Evolutionary conservation across 2,329 filamentous ascomycete genomes (phyloP).

Genomic region (Penicillium thymicola): DNA sequence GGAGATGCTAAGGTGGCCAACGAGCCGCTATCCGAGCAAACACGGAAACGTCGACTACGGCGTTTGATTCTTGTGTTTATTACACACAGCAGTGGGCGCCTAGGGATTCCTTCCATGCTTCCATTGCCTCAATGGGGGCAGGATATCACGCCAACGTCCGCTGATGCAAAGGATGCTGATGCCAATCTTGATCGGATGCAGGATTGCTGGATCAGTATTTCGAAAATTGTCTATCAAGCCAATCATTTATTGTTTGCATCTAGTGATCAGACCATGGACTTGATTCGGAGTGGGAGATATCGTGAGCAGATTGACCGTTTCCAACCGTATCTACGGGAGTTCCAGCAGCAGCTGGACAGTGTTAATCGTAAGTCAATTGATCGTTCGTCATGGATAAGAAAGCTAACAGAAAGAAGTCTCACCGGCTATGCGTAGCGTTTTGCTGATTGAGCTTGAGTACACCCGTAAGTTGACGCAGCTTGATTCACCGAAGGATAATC

Average conservation of each 20-base stretch:
- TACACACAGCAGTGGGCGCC: slow-evolving; percentile 85
- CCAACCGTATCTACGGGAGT: slow-evolving; percentile 71
- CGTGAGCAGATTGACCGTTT: slow-evolving; percentile 77
- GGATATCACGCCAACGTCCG: slow-evolving; percentile 34
- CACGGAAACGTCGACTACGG: slow-evolving; percentile 78
- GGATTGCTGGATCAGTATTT: slow-evolving; percentile 92
- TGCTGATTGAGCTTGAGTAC: slow-evolving; percentile 94
- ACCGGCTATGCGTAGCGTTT: slow-evolving; percentile 65
- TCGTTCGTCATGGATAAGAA: not conserved
- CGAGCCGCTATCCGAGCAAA: slow-evolving; percentile 57
- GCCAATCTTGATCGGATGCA: slow-evolving; percentile 56
- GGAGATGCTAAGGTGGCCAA: slow-evolving; percentile 64
- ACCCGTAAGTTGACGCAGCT: slow-evolving; percentile 59
- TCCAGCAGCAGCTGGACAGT: slow-evolving; percentile 79
- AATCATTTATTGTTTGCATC: slow-evolving; percentile 88
- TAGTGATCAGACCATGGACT: slow-evolving; percentile 78
- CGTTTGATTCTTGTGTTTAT: slow-evolving; percentile 85
- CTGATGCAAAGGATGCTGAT: slow-evolving; percentile 31
- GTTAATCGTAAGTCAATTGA: slow-evolving; percentile 51
- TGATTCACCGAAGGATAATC: not conserved
- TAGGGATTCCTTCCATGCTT: slow-evolving; percentile 93
- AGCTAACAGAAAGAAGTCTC: slow-evolving; percentile 45
- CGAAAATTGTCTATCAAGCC: slow-evolving; percentile 84
- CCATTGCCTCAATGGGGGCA: slow-evolving; percentile 52
- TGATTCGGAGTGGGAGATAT: slow-evolving; percentile 84